phyloP scores from a whole-genome alignment of 2,329 filamentous ascomycete genomes.

The Sporothrix inflata region DNA sequence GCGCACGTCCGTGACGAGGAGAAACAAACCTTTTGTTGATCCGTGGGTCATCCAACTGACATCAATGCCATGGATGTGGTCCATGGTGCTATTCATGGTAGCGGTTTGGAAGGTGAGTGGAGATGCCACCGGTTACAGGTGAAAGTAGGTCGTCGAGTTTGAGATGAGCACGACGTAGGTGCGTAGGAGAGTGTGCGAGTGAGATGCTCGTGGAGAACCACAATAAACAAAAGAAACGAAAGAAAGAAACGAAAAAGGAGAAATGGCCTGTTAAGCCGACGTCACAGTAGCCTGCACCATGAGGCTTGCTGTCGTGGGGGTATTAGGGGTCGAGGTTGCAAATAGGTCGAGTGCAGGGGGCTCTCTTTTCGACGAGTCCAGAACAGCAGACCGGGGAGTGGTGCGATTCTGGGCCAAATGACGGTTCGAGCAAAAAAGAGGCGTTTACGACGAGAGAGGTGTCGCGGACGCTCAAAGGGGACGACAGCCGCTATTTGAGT shows the following conservation, averaged over 20 bases:
- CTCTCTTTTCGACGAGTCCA: conserved; percentile 6
- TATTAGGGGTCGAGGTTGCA: neutral
- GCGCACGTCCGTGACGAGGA: conserved; percentile 56
- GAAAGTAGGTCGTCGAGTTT: neutral
- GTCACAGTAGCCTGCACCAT: conserved; percentile 28
- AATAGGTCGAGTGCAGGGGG: conserved; percentile 19
- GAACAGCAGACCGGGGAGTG: neutral
- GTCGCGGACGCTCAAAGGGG: neutral
- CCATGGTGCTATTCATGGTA: conserved; percentile 57
- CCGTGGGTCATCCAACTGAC: conserved; percentile 88
- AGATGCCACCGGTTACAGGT: neutral
- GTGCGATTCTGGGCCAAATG: neutral
- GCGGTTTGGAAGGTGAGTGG: neutral
- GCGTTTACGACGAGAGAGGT: neutral
- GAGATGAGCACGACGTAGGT: neutral
- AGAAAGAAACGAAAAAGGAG: neutral
- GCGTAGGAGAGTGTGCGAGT: neutral
- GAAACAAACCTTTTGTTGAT: conserved; percentile 73
- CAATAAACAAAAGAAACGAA: neutral
- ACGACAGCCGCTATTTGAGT: neutral
- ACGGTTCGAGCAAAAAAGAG: neutral
- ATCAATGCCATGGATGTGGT: conserved; percentile 79
- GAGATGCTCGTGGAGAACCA: neutral
- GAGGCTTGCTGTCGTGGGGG: conserved; percentile 11
- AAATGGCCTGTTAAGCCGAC: conserved; percentile 29